Evolutionary conservation across 2,329 filamentous ascomycete genomes (phyloP).

Genomic region (Aureobasidium sp.): DNA sequence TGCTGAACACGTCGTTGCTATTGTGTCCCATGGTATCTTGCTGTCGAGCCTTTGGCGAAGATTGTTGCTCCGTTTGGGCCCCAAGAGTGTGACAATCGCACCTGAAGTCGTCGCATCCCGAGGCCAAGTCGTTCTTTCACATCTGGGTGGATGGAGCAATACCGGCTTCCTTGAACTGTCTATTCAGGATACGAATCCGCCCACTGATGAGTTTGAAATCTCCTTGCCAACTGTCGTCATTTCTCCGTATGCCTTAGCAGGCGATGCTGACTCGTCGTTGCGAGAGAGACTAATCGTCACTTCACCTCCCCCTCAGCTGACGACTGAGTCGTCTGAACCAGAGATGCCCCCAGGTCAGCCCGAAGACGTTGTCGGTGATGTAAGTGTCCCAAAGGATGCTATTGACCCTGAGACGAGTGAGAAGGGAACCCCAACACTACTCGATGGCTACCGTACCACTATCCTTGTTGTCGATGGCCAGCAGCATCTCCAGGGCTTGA

Average conservation of each 20-base stretch:
- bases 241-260: background rate
- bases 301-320: background rate
- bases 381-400: constrained; percentile 1
- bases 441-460: constrained; percentile 37
- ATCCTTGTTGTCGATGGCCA: constrained; percentile 60
- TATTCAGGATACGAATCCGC: background rate
- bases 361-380: background rate
- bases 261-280: background rate
- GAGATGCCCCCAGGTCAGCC: background rate
- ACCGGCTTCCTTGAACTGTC: constrained; percentile 49
- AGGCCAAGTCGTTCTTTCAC: constrained; percentile 36
- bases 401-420: background rate
- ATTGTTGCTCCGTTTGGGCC: constrained; percentile 49
- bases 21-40: constrained; percentile 80
- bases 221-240: background rate
- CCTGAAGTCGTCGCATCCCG: constrained; percentile 32
- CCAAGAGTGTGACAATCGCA: constrained; percentile 36
- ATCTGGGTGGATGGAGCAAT: constrained; percentile 55
- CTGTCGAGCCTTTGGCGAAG: constrained; percentile 60
- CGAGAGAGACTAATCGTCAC: background rate
- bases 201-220: background rate
- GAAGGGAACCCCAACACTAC: background rate
- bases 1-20: constrained; percentile 42
- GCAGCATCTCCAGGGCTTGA: constrained; percentile 64
- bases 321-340: background rate